Conservation (phyloP, 2,329 filamentous ascomycete genomes). For the Fusarium fujikuroi region DNA sequence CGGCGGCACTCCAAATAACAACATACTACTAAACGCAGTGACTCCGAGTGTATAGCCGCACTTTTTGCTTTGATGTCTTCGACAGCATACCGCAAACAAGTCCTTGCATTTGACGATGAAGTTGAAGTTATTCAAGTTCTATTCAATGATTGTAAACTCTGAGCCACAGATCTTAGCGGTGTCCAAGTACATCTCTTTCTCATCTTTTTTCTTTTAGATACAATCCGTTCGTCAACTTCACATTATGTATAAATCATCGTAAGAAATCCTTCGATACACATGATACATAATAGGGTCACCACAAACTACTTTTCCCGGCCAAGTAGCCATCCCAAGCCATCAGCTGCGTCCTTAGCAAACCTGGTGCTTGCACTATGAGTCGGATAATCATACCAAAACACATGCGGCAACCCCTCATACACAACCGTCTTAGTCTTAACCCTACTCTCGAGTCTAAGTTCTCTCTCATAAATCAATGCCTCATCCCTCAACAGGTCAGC, state of each 20-base stretch:
- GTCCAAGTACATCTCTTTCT: no score
- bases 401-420: background rate
- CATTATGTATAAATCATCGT: accelerated
- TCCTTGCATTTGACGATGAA: accelerated
- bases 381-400: background rate
- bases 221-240: accelerated
- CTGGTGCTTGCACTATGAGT: background rate
- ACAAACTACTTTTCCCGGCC: background rate
- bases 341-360: background rate
- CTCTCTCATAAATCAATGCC: background rate
- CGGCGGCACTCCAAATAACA: no score
- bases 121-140: accelerated
- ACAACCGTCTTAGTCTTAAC: background rate
- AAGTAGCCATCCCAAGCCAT: background rate
- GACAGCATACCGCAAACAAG: background rate
- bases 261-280: accelerated
- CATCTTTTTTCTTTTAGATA: background rate
- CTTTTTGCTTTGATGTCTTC: background rate
- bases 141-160: background rate
- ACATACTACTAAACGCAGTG: background rate
- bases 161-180: no score
- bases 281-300: accelerated
- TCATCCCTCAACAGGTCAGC: background rate
- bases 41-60: background rate
- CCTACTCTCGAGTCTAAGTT: accelerated